Conservation (phyloP, 2,329 filamentous ascomycete genomes). For the Seiridium unicorne region DNA sequence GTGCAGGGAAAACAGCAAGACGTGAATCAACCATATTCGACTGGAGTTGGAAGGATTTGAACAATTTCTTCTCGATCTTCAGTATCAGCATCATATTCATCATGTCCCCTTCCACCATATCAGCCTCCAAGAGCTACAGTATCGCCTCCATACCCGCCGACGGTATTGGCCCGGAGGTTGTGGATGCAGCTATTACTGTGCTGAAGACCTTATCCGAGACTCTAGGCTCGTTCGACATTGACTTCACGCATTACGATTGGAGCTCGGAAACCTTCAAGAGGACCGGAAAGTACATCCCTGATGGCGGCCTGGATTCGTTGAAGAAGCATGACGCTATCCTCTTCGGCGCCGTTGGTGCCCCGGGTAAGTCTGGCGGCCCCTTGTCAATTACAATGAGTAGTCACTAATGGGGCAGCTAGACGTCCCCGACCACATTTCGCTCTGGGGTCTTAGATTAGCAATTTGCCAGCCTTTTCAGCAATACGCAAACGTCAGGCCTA, state of each 20-base stretch:
- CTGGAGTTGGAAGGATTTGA: not conserved
- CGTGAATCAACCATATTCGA: too few relatives aligned
- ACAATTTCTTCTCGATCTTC: not conserved
- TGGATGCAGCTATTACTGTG: conserved; percentile 58
- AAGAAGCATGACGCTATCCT: conserved; percentile 56
- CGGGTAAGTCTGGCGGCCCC: conserved; percentile 26
- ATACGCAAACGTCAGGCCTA: conserved; percentile 66
- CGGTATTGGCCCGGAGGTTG: conserved; percentile 64
- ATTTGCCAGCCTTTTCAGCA: conserved; percentile 65
- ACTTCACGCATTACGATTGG: conserved; percentile 66
- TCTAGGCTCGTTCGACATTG: conserved; percentile 56
- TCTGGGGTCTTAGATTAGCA: conserved; percentile 63
- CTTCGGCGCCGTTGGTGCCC: conserved; percentile 64
- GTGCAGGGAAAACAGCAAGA: not conserved
- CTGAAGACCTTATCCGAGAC: conserved; percentile 51
- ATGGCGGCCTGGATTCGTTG: conserved; percentile 52
- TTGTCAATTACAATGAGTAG: not conserved
- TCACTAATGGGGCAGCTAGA: conserved; percentile 29
- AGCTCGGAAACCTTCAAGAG: conserved; percentile 65
- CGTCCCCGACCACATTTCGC: conserved; percentile 64
- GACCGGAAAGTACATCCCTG: conserved; percentile 63
- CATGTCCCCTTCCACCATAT: conserved; percentile 18
- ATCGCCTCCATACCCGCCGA: conserved; percentile 63
- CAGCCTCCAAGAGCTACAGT: conserved; percentile 36
- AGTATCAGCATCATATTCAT: not conserved